These are phyloP conservation scores for Porogramme epimiltina DNA, from an alignment of 1,284 basidiomycete genomes.

Conservation along the genomic window DNA sequence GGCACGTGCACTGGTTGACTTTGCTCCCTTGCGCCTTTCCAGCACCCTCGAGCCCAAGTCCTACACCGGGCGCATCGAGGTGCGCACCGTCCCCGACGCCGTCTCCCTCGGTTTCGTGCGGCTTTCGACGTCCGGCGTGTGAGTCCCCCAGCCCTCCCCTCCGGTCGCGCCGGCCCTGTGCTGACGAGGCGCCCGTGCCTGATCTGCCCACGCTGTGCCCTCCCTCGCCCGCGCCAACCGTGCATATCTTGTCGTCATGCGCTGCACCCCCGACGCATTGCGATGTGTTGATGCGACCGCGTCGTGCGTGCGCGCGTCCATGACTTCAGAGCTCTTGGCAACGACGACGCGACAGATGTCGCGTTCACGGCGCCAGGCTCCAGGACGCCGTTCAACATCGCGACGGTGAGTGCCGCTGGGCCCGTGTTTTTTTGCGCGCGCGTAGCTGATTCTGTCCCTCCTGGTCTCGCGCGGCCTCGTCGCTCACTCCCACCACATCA, in stretches of 20 bases:
- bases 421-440: not conserved
- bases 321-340: constrained; percentile 7
- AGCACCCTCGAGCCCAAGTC: constrained; percentile 5
- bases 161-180: constrained; percentile 6
- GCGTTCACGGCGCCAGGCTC: constrained; percentile 10
- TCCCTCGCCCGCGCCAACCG: too few relatives aligned
- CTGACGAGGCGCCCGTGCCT: constrained; percentile 16
- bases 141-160: constrained; percentile 5
- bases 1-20: too few relatives aligned
- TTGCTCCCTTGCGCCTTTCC: not conserved
- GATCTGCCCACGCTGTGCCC: constrained; percentile 3
- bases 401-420: constrained; percentile 3
- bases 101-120: constrained; percentile 11
- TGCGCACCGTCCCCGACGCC: constrained; percentile 7
- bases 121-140: constrained; percentile 19
- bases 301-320: not conserved
- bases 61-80: constrained; percentile 15
- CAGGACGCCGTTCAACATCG: constrained; percentile 14
- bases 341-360: constrained; percentile 3
- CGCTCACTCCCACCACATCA: too few relatives aligned
- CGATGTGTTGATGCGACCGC: not conserved
- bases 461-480: too few relatives aligned
- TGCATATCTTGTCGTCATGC: constrained; percentile 7
- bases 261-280: not conserved
- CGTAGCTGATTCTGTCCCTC: not conserved